These are phyloP conservation scores for Decorospora gaudefroyi DNA, from an alignment of 2,329 filamentous ascomycete genomes.

Conservation along the genomic window DNA sequence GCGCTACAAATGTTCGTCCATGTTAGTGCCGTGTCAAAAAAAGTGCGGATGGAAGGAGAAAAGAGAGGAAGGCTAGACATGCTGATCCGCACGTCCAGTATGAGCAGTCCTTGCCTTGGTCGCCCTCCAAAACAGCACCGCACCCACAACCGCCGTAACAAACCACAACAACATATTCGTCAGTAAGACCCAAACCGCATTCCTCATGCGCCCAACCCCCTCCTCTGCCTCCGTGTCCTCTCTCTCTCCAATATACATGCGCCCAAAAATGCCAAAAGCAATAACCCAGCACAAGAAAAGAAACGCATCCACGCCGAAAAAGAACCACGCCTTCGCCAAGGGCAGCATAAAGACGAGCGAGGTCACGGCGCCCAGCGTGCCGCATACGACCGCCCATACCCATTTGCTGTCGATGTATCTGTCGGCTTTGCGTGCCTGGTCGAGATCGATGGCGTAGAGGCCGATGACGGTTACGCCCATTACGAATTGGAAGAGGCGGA, in stretches of 20 bases:
- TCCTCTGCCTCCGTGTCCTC: constrained; percentile 66
- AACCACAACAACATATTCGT: constrained; percentile 77
- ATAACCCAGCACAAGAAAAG: constrained; percentile 77
- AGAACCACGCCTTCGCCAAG: constrained; percentile 54
- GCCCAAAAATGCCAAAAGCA: constrained; percentile 82
- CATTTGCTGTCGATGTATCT: constrained; percentile 45
- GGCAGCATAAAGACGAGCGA: constrained; percentile 66
- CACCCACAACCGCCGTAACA: constrained; percentile 61
- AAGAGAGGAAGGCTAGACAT: constrained; percentile 22
- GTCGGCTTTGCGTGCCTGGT: constrained; percentile 52
- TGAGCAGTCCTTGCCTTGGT: constrained; percentile 37
- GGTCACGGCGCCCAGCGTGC: constrained; percentile 27
- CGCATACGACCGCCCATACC: constrained; percentile 61
- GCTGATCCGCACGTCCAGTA: constrained; percentile 25
- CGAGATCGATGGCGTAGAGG: constrained; percentile 59
- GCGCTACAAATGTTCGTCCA: no score
- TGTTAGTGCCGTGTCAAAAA: no score
- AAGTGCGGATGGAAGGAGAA: background rate
- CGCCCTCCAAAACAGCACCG: constrained; percentile 60
- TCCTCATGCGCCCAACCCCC: constrained; percentile 76
- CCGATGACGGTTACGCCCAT: constrained; percentile 77
- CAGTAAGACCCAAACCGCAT: constrained; percentile 82
- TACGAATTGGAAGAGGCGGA: constrained; percentile 78
- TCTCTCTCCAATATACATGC: constrained; percentile 73
- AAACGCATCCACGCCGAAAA: constrained; percentile 71